Evolutionary conservation across 805 yeast species (phyloP).

Genomic region (Jamesozyma rosinii): DNA sequence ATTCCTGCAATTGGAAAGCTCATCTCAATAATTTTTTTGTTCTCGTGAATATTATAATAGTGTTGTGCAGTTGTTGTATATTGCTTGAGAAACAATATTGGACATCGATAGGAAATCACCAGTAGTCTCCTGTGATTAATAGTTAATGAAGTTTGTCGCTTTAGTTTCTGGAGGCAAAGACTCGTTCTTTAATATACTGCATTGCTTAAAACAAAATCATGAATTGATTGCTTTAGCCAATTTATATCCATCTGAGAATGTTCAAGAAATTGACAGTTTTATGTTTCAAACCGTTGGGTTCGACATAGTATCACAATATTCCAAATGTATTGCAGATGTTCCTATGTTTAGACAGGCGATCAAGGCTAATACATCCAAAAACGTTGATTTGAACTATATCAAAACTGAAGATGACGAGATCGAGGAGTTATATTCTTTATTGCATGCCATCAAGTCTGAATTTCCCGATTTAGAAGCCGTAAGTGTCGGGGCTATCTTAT

Average conservation of each 20-base stretch:
- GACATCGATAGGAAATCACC: background rate
- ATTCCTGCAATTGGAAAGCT: background rate
- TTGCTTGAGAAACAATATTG: background rate
- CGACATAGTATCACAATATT: slow-evolving; percentile 56
- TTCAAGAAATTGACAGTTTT: slow-evolving; percentile 79
- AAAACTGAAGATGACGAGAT: slow-evolving; percentile 73
- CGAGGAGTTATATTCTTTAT: slow-evolving; percentile 61
- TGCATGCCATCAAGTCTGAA: slow-evolving; percentile 37
- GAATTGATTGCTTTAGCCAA: slow-evolving; percentile 80
- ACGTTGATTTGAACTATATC: slow-evolving; percentile 59
- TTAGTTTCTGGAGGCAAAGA: slow-evolving; percentile 94
- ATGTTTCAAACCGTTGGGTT: slow-evolving; percentile 98
- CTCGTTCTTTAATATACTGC: slow-evolving; percentile 80
- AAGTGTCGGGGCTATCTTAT: slow-evolving; percentile 90
- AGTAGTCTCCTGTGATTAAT: no score
- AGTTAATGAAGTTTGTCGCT: slow-evolving; percentile 88
- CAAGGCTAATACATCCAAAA: slow-evolving; percentile 46
- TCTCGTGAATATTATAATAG: background rate
- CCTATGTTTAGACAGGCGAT: slow-evolving; percentile 72
- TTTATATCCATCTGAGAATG: slow-evolving; percentile 49
- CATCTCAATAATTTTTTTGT: background rate
- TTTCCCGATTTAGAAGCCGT: slow-evolving; percentile 78
- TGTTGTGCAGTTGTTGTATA: background rate
- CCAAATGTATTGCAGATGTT: slow-evolving; percentile 53
- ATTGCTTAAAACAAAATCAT: slow-evolving; percentile 80